These are phyloP conservation scores for Aspergillus aculeatinus DNA, from an alignment of 2,329 filamentous ascomycete species.

Conservation along the genomic window DNA sequence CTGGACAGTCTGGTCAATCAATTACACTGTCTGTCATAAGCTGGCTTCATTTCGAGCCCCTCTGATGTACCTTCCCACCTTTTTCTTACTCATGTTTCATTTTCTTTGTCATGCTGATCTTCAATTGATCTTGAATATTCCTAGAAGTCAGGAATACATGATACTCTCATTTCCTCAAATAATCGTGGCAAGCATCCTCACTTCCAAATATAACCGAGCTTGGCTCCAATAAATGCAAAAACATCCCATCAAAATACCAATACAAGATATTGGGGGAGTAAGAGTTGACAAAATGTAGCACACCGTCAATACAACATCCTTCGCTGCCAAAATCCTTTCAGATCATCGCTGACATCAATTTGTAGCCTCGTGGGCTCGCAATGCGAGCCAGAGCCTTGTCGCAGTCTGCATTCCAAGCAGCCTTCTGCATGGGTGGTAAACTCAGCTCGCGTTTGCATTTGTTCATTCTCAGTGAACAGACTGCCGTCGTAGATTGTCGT, in stretches of 20 bases:
- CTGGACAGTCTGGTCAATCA: too few species aligned
- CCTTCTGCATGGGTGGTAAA: not conserved
- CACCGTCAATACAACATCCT: slow-evolving; percentile 26
- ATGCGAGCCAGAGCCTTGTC: not conserved
- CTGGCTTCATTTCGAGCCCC: too few species aligned
- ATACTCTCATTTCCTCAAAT: not conserved
- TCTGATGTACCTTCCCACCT: too few species aligned
- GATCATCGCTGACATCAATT: not conserved
- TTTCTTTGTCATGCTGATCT: too few species aligned
- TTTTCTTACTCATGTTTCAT: too few species aligned
- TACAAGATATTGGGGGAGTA: not conserved
- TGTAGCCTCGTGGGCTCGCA: not conserved
- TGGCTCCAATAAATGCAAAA: not conserved
- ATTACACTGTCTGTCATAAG: too few species aligned
- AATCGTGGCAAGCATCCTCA: not conserved
- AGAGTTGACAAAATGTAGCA: not conserved
- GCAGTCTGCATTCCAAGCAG: not conserved
- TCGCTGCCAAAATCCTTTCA: slow-evolving; percentile 23
- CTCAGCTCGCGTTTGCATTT: not conserved
- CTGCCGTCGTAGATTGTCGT: not conserved
- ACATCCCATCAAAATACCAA: not conserved
- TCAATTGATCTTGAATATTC: too few species aligned
- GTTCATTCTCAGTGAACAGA: not conserved
- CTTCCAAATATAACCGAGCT: not conserved
- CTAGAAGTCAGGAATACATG: not conserved